Base-by-base conservation (phyloP, 192 early-diverging fungal genomes). In the Dispira parvispora region DNA sequence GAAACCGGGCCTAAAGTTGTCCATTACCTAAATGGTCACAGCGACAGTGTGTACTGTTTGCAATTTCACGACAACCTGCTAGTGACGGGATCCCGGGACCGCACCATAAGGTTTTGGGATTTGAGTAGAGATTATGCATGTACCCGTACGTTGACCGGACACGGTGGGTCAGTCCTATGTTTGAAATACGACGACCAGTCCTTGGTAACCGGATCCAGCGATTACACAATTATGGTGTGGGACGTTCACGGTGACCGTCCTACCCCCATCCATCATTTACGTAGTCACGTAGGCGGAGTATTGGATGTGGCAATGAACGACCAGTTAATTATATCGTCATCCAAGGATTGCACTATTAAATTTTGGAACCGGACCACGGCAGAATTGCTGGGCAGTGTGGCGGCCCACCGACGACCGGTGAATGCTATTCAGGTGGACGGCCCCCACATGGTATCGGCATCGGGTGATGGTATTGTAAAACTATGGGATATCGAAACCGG, bases 401-500 rank as follows among this genome's bases (percentile, higher is more conserved):
- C 71, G 18, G 92, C 91, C 20, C 96, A 97, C 65, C 78, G 79
- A 12, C 92, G 91, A n/a, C 90, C 94, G 0, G 96, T 99, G 21
- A 97, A 99, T 68, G 90, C 93, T 16, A 78, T 99, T 10, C 86
- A 94, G 66, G 66, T 92, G 28, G 60, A 81, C 32, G 83, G 77
- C 44, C 65, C 76, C 49, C 79, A 74, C 23, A 75, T 96, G 14
- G 91, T 83, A 3, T 90, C 87, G 1, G 92, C 95, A 0, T 88
- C 86, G 1, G 90, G 91, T 21, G 94, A 92, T 63, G 75, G 78
- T 9, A 71, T 82, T 54, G 76, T 92, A 68, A 89, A 90, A 62
- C 64, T 92, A 63, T 92, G 89, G 89, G 76, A 89, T 67, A 63
- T 78, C 64, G 69, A 75, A 3, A 84, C 85, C 0, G 90, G 90